Evolutionary conservation across 768 basidiomycete species (phyloP), one percentile per base, ranked within the genome.

Genomic region (Russula brevipes): DNA sequence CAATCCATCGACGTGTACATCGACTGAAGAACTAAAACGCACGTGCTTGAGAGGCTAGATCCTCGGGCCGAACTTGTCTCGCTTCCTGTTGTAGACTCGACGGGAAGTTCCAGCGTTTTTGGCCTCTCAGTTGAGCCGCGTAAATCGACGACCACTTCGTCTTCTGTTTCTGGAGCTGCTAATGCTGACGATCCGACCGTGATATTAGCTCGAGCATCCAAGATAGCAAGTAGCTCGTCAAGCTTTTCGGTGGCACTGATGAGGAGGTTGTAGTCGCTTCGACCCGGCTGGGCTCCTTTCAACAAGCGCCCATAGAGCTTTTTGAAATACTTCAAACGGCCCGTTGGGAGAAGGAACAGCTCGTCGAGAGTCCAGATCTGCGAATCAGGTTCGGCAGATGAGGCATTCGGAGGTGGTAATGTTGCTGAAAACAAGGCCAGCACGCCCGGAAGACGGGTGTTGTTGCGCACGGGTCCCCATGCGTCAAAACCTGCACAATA

Each of bases 321-420:
- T 71, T 85, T 86, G 78, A 98, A 98, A 74, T 99, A 98, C 69
- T 85, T 86, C 60, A 99, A 76, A 47, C 97, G 85, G 14, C 79
- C 78, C 70, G 86, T 88, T 0, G 97, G 97, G 9, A 98, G 81
- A 12, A 89, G 76, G 77, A 99, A 99, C 24, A 98, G 79, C 8
- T 83, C 76, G 71, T 98, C 96, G 14, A 98, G 77, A 0, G 92
- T 89, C 92, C 95, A 97, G 47, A 76, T 54, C 5, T 75, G 72
- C 6, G 80, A 70, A 60, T 80, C 76, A 4, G 57, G 38, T 77
- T 73, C 41, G 68, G 72, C 4, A 68, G 51, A 12, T 79, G 73
- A 50, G 73, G 72, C 16, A 72, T 70, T 11, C 75, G 84, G 82
- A 4, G 85, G 89, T 4, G 88, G 87, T 66, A 77, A 82, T 39